A percentile compares a stretch with the other conserved stretches of the same genome.
phyloP scores from a whole-genome alignment of 768 basidiomycete genomes.

The Brasilioporus rufonigricans region DNA sequence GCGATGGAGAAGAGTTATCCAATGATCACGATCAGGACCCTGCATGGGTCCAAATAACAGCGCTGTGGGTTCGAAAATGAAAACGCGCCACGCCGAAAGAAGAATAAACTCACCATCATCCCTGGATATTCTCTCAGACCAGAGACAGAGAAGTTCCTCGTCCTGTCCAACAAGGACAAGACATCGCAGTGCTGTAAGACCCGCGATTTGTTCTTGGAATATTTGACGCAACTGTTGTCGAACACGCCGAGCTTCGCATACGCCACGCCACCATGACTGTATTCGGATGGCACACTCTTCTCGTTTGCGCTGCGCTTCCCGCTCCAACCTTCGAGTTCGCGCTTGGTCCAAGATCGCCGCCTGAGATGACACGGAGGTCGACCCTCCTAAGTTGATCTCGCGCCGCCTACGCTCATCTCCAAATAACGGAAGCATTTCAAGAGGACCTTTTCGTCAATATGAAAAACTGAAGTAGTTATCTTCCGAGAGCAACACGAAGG shows the following conservation, averaged over 20 bases:
- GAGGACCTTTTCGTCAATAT: background rate
- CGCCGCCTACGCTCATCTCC: slow-evolving; percentile 51
- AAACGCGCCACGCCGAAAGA: background rate
- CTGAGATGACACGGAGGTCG: slow-evolving; percentile 48
- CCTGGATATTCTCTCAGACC: slow-evolving; percentile 28
- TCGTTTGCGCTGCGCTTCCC: slow-evolving; percentile 51
- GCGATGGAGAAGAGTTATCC: slow-evolving; percentile 60
- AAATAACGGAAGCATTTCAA: slow-evolving; percentile 44
- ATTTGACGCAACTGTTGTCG: slow-evolving; percentile 43
- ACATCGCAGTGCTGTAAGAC: slow-evolving; percentile 59
- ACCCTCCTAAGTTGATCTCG: slow-evolving; percentile 76
- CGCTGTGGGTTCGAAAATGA: slow-evolving; percentile 28
- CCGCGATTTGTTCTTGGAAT: slow-evolving; percentile 53
- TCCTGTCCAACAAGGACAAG: slow-evolving; percentile 57
- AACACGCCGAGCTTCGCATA: slow-evolving; percentile 38
- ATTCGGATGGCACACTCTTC: slow-evolving; percentile 59
- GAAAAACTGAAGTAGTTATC: background rate
- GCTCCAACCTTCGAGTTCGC: slow-evolving; percentile 56
- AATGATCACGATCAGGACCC: slow-evolving; percentile 44
- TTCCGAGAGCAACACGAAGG: background rate
- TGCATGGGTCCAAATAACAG: slow-evolving; percentile 39
- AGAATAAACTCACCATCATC: slow-evolving; percentile 19
- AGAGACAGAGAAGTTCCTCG: slow-evolving; percentile 30
- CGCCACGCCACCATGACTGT: slow-evolving; percentile 71
- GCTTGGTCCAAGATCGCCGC: slow-evolving; percentile 60